Conservation (phyloP, 1,284 basidiomycete genomes). For the Papiliotrema fonsecae region DNA sequence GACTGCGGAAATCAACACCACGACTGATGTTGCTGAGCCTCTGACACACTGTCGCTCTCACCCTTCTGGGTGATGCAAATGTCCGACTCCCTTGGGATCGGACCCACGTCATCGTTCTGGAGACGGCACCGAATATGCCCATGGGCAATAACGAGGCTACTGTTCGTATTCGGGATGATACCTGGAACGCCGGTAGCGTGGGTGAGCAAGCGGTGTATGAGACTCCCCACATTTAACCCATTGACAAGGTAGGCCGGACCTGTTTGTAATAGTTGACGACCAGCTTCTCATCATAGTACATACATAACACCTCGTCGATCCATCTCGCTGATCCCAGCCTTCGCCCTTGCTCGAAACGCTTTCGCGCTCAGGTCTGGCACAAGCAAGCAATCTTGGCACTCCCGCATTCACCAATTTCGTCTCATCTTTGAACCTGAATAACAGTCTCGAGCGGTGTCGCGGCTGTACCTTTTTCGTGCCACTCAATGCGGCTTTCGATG, state of each 20-base stretch:
- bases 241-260: conserved; percentile 27
- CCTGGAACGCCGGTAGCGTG: conserved; percentile 21
- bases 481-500: conserved; percentile 29
- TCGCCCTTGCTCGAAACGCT: conserved; percentile 18
- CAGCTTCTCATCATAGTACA: too few relatives aligned
- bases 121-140: conserved; percentile 16
- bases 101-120: conserved; percentile 33
- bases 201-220: conserved; percentile 9
- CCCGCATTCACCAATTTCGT: conserved; percentile 17
- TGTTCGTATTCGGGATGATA: conserved; percentile 16
- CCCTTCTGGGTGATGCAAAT: conserved; percentile 10
- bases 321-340: too few relatives aligned
- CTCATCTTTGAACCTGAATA: conserved; percentile 12
- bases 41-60: conserved; percentile 23
- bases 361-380: conserved; percentile 13
- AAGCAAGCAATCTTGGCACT: conserved; percentile 17
- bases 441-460: conserved; percentile 19
- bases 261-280: too few relatives aligned
- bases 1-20: conserved; percentile 17
- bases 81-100: conserved; percentile 17
- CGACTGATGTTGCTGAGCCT: conserved; percentile 19
- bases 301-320: background rate
- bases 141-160: conserved; percentile 3
- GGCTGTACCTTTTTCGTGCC: conserved; percentile 45
- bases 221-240: conserved; percentile 21